These are phyloP conservation scores for Collybiopsis luxurians DNA, from an alignment of 768 basidiomycete genomes.

Conservation along the genomic window DNA sequence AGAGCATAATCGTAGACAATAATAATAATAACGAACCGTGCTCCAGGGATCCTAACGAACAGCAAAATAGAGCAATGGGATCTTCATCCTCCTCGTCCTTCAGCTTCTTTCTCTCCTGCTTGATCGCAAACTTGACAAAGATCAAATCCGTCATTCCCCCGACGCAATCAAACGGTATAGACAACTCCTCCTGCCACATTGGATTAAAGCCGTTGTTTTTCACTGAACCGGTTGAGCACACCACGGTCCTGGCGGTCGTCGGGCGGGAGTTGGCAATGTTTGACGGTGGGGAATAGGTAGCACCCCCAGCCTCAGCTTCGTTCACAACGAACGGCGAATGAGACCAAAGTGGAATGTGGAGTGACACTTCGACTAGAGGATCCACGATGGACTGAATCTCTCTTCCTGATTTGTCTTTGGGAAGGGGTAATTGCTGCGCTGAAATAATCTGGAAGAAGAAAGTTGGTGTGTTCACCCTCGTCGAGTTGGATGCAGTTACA, in stretches of 20 bases:
- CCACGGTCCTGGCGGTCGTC: constrained; percentile 41
- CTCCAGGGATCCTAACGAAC: constrained; percentile 71
- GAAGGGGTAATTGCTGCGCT: constrained; percentile 84
- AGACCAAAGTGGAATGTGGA: constrained; percentile 76
- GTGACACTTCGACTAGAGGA: constrained; percentile 79
- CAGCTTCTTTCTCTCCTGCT: constrained; percentile 42
- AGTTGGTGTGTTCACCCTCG: no score
- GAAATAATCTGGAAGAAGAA: constrained; percentile 53
- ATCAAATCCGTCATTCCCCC: constrained; percentile 76
- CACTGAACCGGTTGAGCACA: constrained; percentile 58
- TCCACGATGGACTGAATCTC: constrained; percentile 62
- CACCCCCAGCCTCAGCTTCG: constrained; percentile 2
- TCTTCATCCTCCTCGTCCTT: constrained; percentile 52
- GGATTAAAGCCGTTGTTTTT: constrained; percentile 95
- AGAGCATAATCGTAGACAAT: background rate
- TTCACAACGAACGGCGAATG: constrained; percentile 9
- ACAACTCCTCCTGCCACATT: constrained; percentile 71
- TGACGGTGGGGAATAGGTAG: background rate
- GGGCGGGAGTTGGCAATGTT: background rate
- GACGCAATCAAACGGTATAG: constrained; percentile 73
- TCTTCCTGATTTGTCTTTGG: constrained; percentile 58
- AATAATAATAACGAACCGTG: constrained; percentile 27
- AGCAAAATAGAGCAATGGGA: constrained; percentile 73
- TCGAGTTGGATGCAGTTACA: no score
- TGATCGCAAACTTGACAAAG: constrained; percentile 81